A percentile compares a stretch with the other conserved stretches of the same genome.
phyloP scores from a whole-genome alignment of 257 asterid genomes.

The Plantago elongata region DNA sequence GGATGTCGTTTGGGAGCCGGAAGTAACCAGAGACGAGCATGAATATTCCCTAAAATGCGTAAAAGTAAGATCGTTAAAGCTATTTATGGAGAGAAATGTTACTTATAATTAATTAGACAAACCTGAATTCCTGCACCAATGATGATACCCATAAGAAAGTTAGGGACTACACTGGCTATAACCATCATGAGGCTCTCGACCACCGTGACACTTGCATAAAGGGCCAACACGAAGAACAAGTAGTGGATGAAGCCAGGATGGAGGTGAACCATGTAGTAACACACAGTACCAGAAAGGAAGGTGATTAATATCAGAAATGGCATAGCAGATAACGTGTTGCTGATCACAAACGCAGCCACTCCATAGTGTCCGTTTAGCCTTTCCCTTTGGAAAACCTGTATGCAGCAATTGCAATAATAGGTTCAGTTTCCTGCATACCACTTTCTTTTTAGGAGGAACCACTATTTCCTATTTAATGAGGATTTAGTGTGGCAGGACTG shows the following conservation, averaged over 20 bases:
- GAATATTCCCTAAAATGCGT: constrained; percentile 64
- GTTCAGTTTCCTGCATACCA: background rate
- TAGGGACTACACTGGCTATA: constrained; percentile 90
- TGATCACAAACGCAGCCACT: constrained; percentile 75
- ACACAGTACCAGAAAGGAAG: constrained; percentile 75
- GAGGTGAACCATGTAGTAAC: constrained; percentile 95
- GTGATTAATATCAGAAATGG: constrained; percentile 84
- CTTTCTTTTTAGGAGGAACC: background rate
- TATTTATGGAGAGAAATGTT: background rate
- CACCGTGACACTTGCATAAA: constrained; percentile 85
- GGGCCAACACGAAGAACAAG: constrained; percentile 74
- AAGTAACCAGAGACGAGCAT: constrained; percentile 97
- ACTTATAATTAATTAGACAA: background rate
- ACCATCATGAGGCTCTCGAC: constrained; percentile 99
- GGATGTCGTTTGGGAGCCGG: constrained; percentile 96
- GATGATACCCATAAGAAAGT: constrained; percentile 96
- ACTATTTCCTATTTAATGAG: too few relatives aligned
- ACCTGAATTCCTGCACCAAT: constrained; percentile 99
- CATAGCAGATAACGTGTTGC: constrained; percentile 88
- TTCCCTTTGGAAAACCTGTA: constrained; percentile 89
- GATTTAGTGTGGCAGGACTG: background rate
- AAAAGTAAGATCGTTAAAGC: background rate
- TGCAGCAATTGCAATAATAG: background rate
- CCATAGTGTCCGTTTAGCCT: constrained; percentile 97
- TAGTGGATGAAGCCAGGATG: constrained; percentile 83